These are phyloP conservation scores for Rosa chinensis DNA, from an alignment of 306 rosid species.

Conservation along the genomic window DNA sequence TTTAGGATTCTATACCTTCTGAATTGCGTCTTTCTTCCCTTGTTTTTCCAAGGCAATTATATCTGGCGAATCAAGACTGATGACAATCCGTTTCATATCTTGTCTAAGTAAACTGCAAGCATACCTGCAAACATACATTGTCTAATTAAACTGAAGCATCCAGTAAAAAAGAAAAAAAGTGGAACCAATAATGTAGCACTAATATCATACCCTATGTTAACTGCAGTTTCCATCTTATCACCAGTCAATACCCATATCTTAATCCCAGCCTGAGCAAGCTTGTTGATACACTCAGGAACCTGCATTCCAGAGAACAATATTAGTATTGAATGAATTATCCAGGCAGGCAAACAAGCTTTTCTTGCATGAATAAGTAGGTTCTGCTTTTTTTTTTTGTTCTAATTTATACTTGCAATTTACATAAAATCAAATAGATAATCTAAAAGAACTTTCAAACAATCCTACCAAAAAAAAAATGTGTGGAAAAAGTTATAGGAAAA, in stretches of 20 bases:
- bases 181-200: background rate
- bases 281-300: constrained; percentile 86
- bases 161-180: background rate
- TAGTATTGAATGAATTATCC: constrained; percentile 21
- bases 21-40: constrained; percentile 54
- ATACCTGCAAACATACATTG: constrained; percentile 47
- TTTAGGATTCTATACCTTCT: constrained; percentile 45
- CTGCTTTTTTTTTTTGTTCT: background rate
- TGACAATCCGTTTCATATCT: constrained; percentile 68
- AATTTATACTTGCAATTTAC: constrained; percentile 17
- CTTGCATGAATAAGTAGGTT: background rate
- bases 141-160: constrained; percentile 17
- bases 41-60: constrained; percentile 59
- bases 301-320: constrained; percentile 38
- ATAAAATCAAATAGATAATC: background rate
- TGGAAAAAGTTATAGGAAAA: background rate
- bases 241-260: constrained; percentile 94
- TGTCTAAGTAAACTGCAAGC: constrained; percentile 83
- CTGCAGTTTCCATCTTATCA: constrained; percentile 95
- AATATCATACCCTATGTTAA: constrained; percentile 67
- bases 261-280: constrained; percentile 71
- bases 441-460: background rate
- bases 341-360: constrained; percentile 11
- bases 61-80: constrained; percentile 73
- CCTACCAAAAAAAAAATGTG: background rate